phyloP scores from a whole-genome alignment of 108 stramenopile genomes.

The Fistulifera solaris region DNA sequence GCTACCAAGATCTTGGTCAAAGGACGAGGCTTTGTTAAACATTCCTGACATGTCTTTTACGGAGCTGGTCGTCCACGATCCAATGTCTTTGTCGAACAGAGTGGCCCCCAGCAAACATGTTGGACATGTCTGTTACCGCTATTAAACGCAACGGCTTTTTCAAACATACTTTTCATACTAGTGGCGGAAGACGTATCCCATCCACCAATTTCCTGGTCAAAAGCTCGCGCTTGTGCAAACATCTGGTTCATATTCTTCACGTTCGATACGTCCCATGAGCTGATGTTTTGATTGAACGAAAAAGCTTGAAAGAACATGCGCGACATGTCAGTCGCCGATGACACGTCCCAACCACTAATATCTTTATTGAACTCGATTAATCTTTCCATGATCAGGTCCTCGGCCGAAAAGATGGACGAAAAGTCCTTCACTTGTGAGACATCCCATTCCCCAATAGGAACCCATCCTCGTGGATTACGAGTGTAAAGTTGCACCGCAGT shows the following conservation, averaged over 20 bases:
- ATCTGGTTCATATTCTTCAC: neutral
- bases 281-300: slow-evolving; percentile 7
- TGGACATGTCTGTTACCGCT: slow-evolving; percentile 13
- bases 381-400: neutral
- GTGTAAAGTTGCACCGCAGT: too few species aligned
- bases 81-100: slow-evolving; percentile 13
- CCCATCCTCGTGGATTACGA: too few species aligned
- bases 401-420: slow-evolving; percentile 2
- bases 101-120: slow-evolving; percentile 19
- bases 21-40: slow-evolving; percentile 24
- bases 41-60: slow-evolving; percentile 8
- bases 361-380: slow-evolving; percentile 3
- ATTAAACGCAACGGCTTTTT: slow-evolving; percentile 6
- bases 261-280: slow-evolving; percentile 3
- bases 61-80: neutral
- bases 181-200: slow-evolving; percentile 5
- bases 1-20: slow-evolving; percentile 23
- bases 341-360: slow-evolving; percentile 13
- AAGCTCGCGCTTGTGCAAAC: slow-evolving; percentile 2
- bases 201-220: slow-evolving; percentile 1
- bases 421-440: slow-evolving; percentile 12
- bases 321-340: neutral
- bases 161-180: slow-evolving; percentile 16
- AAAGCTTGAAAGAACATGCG: slow-evolving; percentile 12
- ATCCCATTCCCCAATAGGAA: slow-evolving; percentile 20